These are phyloP conservation scores for Pseudoscleropodium purum DNA, from an alignment of 225 moss, liverwort and hornwort genomes.

Conservation along the genomic window DNA sequence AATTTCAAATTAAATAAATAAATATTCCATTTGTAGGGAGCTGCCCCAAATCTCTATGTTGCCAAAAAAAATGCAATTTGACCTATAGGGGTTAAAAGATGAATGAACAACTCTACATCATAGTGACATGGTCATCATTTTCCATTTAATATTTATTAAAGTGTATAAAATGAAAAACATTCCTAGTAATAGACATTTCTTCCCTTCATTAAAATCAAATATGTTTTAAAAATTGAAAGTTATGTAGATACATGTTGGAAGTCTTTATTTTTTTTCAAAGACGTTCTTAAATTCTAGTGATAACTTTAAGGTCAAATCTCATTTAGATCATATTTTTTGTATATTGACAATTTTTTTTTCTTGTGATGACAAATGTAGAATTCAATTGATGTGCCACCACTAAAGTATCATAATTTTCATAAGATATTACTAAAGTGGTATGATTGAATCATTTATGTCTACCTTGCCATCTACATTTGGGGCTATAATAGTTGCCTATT, in stretches of 20 bases:
- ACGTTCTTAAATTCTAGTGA: neutral
- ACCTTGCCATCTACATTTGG: neutral
- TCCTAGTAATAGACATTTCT: rapidly evolving
- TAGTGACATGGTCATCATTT: too few relatives aligned
- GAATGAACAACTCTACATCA: neutral
- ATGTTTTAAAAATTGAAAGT: neutral
- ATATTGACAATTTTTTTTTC: neutral
- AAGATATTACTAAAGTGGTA: too few relatives aligned
- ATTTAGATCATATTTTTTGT: neutral
- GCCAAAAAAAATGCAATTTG: too few relatives aligned
- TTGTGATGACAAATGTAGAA: neutral
- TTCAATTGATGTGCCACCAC: neutral
- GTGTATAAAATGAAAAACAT: neutral
- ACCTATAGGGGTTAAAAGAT: too few relatives aligned
- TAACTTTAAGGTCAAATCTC: neutral
- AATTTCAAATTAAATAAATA: too few relatives aligned
- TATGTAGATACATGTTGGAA: too few relatives aligned
- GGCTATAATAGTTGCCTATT: rapidly evolving
- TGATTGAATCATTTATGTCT: neutral
- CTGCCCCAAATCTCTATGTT: too few relatives aligned
- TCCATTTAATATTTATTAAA: neutral
- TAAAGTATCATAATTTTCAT: neutral
- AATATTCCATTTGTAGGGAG: too few relatives aligned
- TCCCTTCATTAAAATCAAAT: neutral
- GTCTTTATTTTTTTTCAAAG: too few relatives aligned